Base-by-base conservation (phyloP, 2,329 filamentous ascomycete species). In the Sclerotinia sclerotiorum region DNA sequence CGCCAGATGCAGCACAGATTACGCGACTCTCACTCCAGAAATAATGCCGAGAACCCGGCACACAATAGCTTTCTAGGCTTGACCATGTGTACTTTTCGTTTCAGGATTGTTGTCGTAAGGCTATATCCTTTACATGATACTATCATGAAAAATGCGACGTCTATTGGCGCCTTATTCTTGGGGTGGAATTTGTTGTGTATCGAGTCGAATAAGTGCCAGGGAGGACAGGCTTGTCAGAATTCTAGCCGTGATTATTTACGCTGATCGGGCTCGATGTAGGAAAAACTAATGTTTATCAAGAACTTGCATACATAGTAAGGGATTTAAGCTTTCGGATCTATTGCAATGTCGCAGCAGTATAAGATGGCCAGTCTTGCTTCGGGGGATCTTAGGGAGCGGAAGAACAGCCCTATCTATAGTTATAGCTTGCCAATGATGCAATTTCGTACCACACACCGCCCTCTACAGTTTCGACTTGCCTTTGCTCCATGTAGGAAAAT, bases 401-500 rank as follows among this genome's bases (percentile, higher is more conserved):
- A 10, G 5, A 24, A 42, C 35, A 8, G 11, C 21, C 24, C 21
- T 13, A 57, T 51, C n/a, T 51, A 4, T 19, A 29, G 2, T 29
- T 21, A 21, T 11, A 29, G 56, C 39, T 44, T 3, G 44, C 13
- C 42, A 19, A 7, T 19, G 24, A 44, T 2, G 4, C 17, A 3
- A 5, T 58, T 4, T 3, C 29, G 39, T 46, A 39, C 44, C 24
- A 46, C 17, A 10, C n/a, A 21, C n/a, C 19, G 19, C 15, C 42
- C 48, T 29, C 21, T 52, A 66, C 29, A 58, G 5, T 58, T 42
- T 64, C 13, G 46, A 54, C 13, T 54, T 17, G 35, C 32, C 32
- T 24, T n/a, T 54, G 29, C 52, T 29, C n/a, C 32, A n/a, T 51
- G 17, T 10, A 32, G 67, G 49, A 44, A 55, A 52, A 58, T 48